Base-by-base conservation (phyloP, 495 filamentous ascomycete genomes). In the Aspergillus nanangensis region DNA sequence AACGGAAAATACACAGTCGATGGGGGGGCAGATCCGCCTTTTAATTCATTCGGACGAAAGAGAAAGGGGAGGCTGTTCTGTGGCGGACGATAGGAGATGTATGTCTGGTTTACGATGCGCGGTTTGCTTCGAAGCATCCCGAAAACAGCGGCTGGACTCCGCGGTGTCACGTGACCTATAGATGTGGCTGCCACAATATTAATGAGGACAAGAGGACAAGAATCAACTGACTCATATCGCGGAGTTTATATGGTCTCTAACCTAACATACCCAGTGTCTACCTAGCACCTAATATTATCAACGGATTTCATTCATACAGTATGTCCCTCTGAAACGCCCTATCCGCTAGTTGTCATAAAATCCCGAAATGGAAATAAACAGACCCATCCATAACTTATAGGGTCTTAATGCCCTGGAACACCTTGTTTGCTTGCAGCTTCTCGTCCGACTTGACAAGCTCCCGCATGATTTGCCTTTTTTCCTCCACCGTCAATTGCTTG, bases 391-490 rank as follows among this genome's bases (percentile, higher is more conserved):
- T 9, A 27, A 20, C n/a, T 44, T 61, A 97, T 58, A 97, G 66
- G 41, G 86, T 79, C 73, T 86, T 84, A 19, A 96, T 81, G n/a
- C 82, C 81, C 65, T 90, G 75, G 60, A 97, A 97, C 50, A 96
- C 95, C 17, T 86, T 87, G 63, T 96, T 96, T 31, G 74, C 78
- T 48, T 84, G 65, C 59, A 99, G 69, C 58, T 78, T 82, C 44
- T 75, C 65, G 59, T 96, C 85, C 10, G 65, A 75, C 56, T 72
- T 73, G 3, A 95, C 88, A 47, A 97, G 60, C 52, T 90, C 86
- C 59, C 77, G 84, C 78, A 97, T 84, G 50, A 79, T 78, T 38
- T 67, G 73, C 27, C 90, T 81, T 78, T 90, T 91, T 64, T 94
- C 82, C 48, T 88, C 81, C 49, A 77, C 81, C 27, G 76, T 84